Conservation (phyloP, 768 basidiomycete species). For the Lactifluus rugatus region DNA sequence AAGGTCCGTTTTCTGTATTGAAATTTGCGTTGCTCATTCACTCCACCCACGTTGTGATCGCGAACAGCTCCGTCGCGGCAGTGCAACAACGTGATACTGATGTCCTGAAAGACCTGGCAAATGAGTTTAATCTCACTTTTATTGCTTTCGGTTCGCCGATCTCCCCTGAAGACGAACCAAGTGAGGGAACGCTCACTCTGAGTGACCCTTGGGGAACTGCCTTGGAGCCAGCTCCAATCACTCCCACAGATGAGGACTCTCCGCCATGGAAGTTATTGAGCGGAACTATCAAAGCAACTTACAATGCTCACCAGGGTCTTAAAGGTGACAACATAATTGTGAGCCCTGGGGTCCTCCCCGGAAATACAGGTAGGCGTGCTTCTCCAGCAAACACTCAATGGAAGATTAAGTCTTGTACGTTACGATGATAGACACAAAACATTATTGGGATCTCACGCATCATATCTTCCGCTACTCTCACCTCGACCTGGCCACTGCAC, state of each 20-base stretch:
- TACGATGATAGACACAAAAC: constrained; percentile 10
- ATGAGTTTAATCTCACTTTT: constrained; percentile 33
- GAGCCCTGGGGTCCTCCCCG: constrained; percentile 31
- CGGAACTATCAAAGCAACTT: constrained; percentile 34
- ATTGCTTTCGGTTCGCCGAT: constrained; percentile 33
- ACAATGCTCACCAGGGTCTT: constrained; percentile 26
- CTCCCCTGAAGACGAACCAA: constrained; percentile 19
- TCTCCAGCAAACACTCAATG: neutral
- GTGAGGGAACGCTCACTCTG: constrained; percentile 31
- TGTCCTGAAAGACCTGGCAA: constrained; percentile 25
- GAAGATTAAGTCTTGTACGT: neutral
- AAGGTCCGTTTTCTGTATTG: constrained; percentile 17
- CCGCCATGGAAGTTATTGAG: constrained; percentile 35
- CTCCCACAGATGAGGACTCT: constrained; percentile 29
- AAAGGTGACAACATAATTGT: constrained; percentile 27
- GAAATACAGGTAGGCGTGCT: constrained; percentile 28
- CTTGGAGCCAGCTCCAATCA: constrained; percentile 35
- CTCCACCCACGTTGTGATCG: neutral
- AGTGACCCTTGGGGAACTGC: constrained; percentile 29
- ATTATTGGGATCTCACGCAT: constrained; percentile 16
- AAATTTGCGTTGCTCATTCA: neutral
- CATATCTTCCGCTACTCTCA: constrained; percentile 19
- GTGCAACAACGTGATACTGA: constrained; percentile 26
- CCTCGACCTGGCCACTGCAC: constrained; percentile 20
- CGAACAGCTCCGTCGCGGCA: constrained; percentile 25